A percentile compares a stretch with the other conserved stretches of the same genome.
These are phyloP conservation scores for Diophrys appendiculata DNA, from an alignment of 73 alveolate genomes.

Conservation along the genomic window DNA sequence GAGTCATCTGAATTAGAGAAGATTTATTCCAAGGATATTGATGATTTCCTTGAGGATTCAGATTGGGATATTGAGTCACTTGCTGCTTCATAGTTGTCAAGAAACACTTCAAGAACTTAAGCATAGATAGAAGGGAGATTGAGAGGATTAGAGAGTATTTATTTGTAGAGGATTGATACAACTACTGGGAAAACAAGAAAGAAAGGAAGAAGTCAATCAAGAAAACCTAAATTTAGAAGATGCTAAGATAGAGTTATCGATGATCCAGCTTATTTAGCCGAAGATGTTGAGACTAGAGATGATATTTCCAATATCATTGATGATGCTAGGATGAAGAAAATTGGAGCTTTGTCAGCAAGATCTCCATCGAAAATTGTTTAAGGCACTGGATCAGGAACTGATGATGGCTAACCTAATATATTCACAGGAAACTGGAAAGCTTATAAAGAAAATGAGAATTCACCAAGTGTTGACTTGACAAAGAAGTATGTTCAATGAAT, in stretches of 20 bases:
- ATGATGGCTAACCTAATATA: constrained; percentile 3
- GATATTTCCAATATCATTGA: constrained; percentile 17
- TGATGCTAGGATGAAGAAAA: constrained; percentile 17
- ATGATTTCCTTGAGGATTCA: constrained; percentile 61
- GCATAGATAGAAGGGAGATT: constrained; percentile 38
- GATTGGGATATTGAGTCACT: constrained; percentile 66
- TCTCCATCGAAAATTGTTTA: background rate
- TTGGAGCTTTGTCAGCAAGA: constrained; percentile 11
- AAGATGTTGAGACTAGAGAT: constrained; percentile 7
- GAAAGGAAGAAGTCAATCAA: constrained; percentile 1
- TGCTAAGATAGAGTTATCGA: background rate
- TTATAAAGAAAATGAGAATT: background rate
- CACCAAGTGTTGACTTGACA: background rate
- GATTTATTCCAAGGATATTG: constrained; percentile 60
- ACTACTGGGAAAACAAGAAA: constrained; percentile 24
- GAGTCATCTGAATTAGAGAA: constrained; percentile 51
- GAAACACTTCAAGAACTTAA: constrained; percentile 3
- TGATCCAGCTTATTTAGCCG: constrained; percentile 4
- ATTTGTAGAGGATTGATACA: constrained; percentile 59
- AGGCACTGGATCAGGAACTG: background rate
- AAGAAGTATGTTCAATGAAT: background rate
- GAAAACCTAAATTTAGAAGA: constrained; percentile 2
- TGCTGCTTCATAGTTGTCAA: background rate
- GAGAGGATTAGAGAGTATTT: constrained; percentile 60
- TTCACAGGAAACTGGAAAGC: constrained; percentile 13